Base-by-base conservation (phyloP, 2,329 filamentous ascomycete genomes). In the Pestalotiopsis sp. region DNA sequence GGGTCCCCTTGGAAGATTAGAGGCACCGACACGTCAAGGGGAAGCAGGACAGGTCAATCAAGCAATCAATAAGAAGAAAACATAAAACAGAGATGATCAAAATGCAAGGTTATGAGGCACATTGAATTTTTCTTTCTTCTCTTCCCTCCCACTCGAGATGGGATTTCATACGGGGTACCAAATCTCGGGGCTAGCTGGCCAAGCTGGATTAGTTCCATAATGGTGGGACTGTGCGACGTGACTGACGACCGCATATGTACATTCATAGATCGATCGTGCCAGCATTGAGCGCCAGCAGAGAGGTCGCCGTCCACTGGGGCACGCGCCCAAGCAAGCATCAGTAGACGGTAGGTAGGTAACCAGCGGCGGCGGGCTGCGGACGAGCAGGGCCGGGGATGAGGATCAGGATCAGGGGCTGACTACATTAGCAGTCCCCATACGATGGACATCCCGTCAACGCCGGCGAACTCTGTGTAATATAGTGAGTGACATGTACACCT, bases 141-240 rank as follows among this genome's bases (percentile, higher is more conserved):
- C 30, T 35, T 35, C 7, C 30, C 30, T 35, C 30, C 30, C 7
- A 35, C 30, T 35, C 30, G 30, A 58, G 13, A 58, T 58, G 56
- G 35, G n/a, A 17, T 35, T 61, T 35, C 14, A 14, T n/a, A 35
- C 22, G 22, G 22, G 7, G 22, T 26, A 61, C n/a, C 58, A 61
- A 61, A 39, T 14, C 24, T 35, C n/a, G 35, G 30, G 30, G 26
- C n/a, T 35, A n/a, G 58, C 30, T 39, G 24, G 26, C 30, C 55
- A 22, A 24, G 55, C 22, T 58, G 58, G 38, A 39, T 61, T 35
- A 61, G 58, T 65, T 17, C 48, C 44, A 65, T 55, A 35, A 65
- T 30, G 62, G 62, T 65, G 62, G 62, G 62, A 55, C 30, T 40
- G 62, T 65, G 26, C 62, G 35, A 65, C 62, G 62, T 65, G 62